Evolutionary conservation across 2,329 filamentous ascomycete genomes (phyloP), one percentile per base, ranked within the genome.

Genomic region (Ophiosphaerella korrae): DNA sequence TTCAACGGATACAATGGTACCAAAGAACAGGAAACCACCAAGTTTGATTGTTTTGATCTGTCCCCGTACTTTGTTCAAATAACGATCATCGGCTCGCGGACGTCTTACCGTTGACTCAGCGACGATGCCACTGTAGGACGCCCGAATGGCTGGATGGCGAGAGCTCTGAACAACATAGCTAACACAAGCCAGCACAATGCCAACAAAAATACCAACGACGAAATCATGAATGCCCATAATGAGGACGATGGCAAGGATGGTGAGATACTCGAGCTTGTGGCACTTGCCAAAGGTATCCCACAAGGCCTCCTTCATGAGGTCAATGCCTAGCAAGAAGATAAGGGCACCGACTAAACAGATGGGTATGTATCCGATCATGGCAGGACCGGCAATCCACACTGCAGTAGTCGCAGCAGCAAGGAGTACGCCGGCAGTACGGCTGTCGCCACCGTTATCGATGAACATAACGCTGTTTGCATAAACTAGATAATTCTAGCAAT

Each of bases 171-270:
- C 87, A 24, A 96, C 90, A 56, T 96, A 88, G 39, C 90, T 93
- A 21, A 95, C 83, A 68, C 96, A 97, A 0, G 94, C 94, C 38
- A 99, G 80, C 1, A 96, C 81, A 47, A 99, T 96, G 4, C 94
- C 94, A 26, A 96, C 84, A 9, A 94, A 86, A 38, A 99, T 97
- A 16, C 94, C 94, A 24, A 92, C 85, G 3, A 99, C 94, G 68
- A 99, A 99, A 74, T 99, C 94, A 75, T 96, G 93, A 8, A 92
- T 86, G 1, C 94, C 94, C 94, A 99, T 99, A 34, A 96, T 90
- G 16, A 97, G 78, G 1, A 97, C 92, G 58, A 97, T 97, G 33
- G 86, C 85, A 48, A 96, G 78, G 39, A 96, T 87, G 6, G 94
- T 99, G 31, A 94, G 71, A 71, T 96, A 99, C 70, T 99, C 94